These are phyloP conservation scores for Dalechampia spathulata DNA, from an alignment of 441 rosid genomes.

Conservation along the genomic window DNA sequence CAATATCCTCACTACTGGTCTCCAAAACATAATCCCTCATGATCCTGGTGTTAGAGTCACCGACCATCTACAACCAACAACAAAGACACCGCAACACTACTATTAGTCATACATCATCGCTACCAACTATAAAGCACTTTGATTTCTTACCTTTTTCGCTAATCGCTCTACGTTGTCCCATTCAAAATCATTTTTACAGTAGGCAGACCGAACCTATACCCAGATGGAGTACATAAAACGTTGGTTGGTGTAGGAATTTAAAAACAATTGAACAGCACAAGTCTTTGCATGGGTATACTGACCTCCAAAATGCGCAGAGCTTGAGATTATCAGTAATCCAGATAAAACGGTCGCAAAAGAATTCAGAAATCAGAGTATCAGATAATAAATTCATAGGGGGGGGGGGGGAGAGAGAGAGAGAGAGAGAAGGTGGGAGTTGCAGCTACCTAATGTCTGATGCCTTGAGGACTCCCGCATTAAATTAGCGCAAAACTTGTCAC, in stretches of 20 bases:
- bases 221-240: neutral
- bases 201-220: constrained; percentile 67
- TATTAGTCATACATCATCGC: too few relatives aligned
- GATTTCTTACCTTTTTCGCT: constrained; percentile 39
- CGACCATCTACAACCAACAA: constrained; percentile 39
- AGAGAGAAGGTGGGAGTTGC: neutral
- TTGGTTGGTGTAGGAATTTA: neutral
- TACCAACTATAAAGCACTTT: too few relatives aligned
- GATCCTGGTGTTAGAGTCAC: constrained; percentile 51
- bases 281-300: neutral
- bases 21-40: constrained; percentile 74
- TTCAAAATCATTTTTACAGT: constrained; percentile 78
- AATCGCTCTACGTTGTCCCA: constrained; percentile 67
- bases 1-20: constrained; percentile 35
- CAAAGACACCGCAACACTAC: too few relatives aligned
- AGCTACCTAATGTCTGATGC: constrained; percentile 59
- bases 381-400: too few relatives aligned
- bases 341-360: neutral
- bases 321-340: constrained; percentile 11
- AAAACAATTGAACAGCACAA: neutral
- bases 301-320: constrained; percentile 82
- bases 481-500: constrained; percentile 66
- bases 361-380: neutral
- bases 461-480: constrained; percentile 76
- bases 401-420: too few relatives aligned